These are phyloP conservation scores for Solanum aculeatissimum DNA, from an alignment of 305 asterid species.

Conservation along the genomic window DNA sequence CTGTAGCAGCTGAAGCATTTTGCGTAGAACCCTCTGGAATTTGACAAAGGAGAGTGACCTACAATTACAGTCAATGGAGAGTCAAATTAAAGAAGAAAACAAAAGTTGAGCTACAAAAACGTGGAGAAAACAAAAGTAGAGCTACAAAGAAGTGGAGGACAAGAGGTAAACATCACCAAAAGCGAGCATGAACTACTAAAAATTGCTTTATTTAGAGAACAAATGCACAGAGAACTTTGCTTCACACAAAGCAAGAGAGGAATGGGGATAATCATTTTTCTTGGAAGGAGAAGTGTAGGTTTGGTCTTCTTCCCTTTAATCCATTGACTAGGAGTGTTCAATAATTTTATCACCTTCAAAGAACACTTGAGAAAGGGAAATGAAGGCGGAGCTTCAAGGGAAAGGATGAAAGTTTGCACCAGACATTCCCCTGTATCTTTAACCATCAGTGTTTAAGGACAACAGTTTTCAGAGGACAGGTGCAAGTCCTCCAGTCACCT, in stretches of 20 bases:
- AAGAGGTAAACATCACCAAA: background rate
- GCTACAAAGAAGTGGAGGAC: background rate
- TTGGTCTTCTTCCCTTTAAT: background rate
- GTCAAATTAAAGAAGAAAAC: slow-evolving; percentile 2
- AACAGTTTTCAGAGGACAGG: background rate
- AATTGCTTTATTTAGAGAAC: background rate
- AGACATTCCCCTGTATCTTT: background rate
- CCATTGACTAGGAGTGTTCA: background rate
- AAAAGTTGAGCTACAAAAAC: background rate
- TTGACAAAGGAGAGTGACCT: slow-evolving; percentile 95
- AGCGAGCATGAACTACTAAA: background rate
- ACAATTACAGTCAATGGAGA: slow-evolving; percentile 11
- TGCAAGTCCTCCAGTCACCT: background rate
- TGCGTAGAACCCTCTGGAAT: slow-evolving; percentile 54
- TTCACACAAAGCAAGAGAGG: background rate
- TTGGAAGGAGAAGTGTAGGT: background rate
- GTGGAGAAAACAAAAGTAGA: background rate
- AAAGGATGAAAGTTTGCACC: background rate
- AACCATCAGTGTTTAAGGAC: background rate
- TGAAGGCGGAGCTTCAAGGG: background rate
- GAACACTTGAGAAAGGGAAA: background rate
- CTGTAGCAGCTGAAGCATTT: slow-evolving; percentile 64
- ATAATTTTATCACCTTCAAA: background rate
- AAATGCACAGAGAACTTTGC: background rate
- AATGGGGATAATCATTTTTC: background rate